These are phyloP conservation scores for Citrus trifoliata DNA, from an alignment of 345 rosid genomes.

Conservation along the genomic window DNA sequence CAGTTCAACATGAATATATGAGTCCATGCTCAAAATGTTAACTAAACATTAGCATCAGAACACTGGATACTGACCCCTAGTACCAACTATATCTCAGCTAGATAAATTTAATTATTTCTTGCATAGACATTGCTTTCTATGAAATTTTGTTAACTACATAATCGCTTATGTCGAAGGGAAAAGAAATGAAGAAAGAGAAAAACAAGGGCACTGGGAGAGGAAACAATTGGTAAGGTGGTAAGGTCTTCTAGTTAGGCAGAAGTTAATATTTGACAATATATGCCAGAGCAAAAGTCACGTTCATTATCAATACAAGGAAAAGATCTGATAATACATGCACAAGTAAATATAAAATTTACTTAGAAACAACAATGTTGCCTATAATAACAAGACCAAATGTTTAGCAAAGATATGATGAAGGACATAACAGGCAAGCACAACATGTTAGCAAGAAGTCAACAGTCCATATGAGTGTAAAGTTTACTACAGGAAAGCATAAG, in stretches of 20 bases:
- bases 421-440: background rate
- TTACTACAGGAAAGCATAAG: background rate
- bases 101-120: too few species aligned
- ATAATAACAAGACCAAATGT: background rate
- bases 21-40: background rate
- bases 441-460: background rate
- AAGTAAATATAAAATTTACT: background rate
- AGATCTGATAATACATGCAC: background rate
- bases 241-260: background rate
- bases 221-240: too few species aligned
- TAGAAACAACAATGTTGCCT: background rate
- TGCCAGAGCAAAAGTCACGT: background rate
- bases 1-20: background rate
- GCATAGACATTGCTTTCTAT: background rate
- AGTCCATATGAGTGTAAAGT: background rate
- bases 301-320: background rate
- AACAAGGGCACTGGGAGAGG: background rate
- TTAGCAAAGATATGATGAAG: background rate
- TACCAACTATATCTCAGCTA: background rate
- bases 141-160: background rate
- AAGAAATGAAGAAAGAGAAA: background rate
- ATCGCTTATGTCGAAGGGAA: background rate
- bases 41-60: background rate
- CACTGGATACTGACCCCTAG: background rate
- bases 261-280: background rate